Evolutionary conservation across 495 filamentous ascomycete species (phyloP).

Genomic region (Aspergillus panamensis): DNA sequence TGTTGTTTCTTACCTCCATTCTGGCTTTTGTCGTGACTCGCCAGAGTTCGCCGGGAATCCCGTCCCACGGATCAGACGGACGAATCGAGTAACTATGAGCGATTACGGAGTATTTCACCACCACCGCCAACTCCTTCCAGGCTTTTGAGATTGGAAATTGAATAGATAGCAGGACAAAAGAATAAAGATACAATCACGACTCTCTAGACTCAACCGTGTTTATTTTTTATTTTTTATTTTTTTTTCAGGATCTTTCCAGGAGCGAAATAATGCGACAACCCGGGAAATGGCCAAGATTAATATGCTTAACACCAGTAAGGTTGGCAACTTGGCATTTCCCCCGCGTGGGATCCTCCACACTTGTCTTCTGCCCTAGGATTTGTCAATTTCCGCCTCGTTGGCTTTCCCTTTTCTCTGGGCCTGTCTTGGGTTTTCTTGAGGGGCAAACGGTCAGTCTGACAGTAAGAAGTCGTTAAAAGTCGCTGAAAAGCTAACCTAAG

Average conservation of each 20-base stretch:
- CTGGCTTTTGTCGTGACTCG: background rate
- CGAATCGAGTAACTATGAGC: background rate
- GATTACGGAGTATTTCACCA: background rate
- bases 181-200: background rate
- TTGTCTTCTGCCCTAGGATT: constrained; percentile 2
- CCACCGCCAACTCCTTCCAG: background rate
- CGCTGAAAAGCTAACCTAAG: background rate
- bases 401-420: background rate
- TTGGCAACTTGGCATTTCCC: constrained; percentile 30
- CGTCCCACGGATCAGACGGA: constrained; percentile 1
- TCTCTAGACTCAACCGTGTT: background rate
- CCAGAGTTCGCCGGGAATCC: background rate
- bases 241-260: background rate
- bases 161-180: background rate
- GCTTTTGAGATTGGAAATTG: background rate
- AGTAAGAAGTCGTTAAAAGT: too few relatives aligned
- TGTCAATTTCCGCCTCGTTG: background rate
- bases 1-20: background rate
- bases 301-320: constrained; percentile 50
- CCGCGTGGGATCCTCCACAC: constrained; percentile 22
- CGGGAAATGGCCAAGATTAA: constrained; percentile 25
- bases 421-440: background rate
- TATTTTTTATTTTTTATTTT: background rate
- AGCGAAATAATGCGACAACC: background rate
- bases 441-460: too few relatives aligned